Evolutionary conservation across 345 rosid genomes (phyloP), one percentile per base, ranked within the genome.

Genomic region (Salix brachista): DNA sequence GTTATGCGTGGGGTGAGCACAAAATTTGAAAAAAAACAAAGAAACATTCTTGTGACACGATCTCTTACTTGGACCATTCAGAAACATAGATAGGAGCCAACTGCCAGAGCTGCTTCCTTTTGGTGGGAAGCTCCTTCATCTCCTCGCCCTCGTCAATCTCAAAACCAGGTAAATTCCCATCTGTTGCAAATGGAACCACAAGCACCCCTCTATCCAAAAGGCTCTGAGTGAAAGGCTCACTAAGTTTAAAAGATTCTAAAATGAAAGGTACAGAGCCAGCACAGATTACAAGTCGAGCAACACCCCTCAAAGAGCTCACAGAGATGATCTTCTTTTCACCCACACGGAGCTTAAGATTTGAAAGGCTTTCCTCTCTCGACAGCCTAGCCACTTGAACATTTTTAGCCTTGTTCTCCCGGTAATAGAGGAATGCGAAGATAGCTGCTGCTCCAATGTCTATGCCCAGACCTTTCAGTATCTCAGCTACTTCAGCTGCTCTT

Each of bases 191-290:
- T 79, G 97, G 88, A 80, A 95, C 92, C 65, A 91, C 97, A 75
- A 91, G 93, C 69, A 91, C 97, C 79, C 96, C 97, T 85, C 99
- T 88, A 39, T 93, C 97, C 64, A 93, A 74, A 71, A 95, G 97
- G 34, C 87, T 80, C 80, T 87, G 85, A 12, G 97, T 89, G 84
- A 86, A 90, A 75, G 96, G 91, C 80, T 81, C 91, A 68, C 99
- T 95, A 28, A 78, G 86, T 73, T 88, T 88, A 83, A 89, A 93
- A 19, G 99, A 83, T 87, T 95, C 96, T 56, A 75, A 82, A 1
- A 93, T 82, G 79, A 86, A 93, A 44, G 88, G 80, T 25, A 75
- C 90, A 69, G 99, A 92, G 25, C 94, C 97, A 48, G 88, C 94
- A 71, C 99, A 95, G 68, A 93, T 90, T 50, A 95, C 99, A 41